Percentiles rank a stretch among this genome's conserved stretches.
Evolutionary conservation across 805 yeast genomes (phyloP).

Genomic region (baker's yeast (Saccharomyces cerevisiae)): DNA sequence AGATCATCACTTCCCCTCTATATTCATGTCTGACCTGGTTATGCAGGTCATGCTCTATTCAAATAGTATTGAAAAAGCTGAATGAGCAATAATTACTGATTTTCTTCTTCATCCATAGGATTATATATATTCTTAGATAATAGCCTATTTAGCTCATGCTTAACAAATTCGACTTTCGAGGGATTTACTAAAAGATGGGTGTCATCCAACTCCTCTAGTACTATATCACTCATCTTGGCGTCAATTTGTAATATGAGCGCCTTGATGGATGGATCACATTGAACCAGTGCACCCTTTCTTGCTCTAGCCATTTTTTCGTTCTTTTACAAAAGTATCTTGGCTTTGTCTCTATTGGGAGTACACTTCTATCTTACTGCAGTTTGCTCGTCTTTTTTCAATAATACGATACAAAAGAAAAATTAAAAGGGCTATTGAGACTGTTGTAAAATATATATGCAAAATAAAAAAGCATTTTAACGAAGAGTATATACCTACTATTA

Average conservation of each 20-base stretch:
- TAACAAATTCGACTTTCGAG: constrained; percentile 65
- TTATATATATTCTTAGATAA: constrained; percentile 79
- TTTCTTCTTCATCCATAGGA: constrained; percentile 67
- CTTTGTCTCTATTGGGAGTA: too few relatives aligned
- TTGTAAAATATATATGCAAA: not conserved
- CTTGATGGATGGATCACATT: constrained; percentile 86
- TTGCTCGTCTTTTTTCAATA: not conserved
- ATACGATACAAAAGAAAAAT: not conserved
- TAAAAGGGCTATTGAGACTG: not conserved
- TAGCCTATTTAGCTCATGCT: constrained; percentile 64
- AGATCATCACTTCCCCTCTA: not conserved
- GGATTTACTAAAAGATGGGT: constrained; percentile 80
- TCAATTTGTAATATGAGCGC: constrained; percentile 83
- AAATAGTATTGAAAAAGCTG: not conserved
- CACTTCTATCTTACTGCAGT: not conserved
- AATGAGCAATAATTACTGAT: constrained; percentile 7
- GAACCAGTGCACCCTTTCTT: constrained; percentile 44
- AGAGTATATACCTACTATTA: not conserved
- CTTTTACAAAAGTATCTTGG: too few relatives aligned
- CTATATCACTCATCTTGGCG: constrained; percentile 63
- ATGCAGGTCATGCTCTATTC: not conserved
- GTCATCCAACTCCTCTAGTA: constrained; percentile 76
- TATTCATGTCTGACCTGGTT: not conserved
- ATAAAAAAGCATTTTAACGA: not conserved
- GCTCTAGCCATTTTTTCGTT: constrained; percentile 50